Evolutionary conservation across 192 early-diverging fungal genomes (phyloP).

Genomic region (Gorgonomyces haynaldii): DNA sequence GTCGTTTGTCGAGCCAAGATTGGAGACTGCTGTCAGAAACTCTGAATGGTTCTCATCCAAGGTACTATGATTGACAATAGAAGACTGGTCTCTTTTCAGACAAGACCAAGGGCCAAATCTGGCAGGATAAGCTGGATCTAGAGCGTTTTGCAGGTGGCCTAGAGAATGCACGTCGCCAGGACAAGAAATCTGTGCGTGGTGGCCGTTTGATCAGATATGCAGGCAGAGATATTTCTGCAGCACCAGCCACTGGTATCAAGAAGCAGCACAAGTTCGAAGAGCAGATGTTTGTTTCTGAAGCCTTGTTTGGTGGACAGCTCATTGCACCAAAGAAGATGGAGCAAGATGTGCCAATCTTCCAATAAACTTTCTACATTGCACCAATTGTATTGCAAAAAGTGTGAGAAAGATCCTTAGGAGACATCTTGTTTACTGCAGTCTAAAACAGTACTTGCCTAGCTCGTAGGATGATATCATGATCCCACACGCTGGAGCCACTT

Average conservation of each 20-base stretch:
- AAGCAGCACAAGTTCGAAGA: constrained; percentile 36
- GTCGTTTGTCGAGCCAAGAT: constrained; percentile 74
- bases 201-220: constrained; percentile 53
- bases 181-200: constrained; percentile 26
- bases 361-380: too few species aligned
- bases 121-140: constrained; percentile 17
- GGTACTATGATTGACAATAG: too few species aligned
- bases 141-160: constrained; percentile 31
- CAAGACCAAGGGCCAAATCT: constrained; percentile 21
- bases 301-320: constrained; percentile 35
- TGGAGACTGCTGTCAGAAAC: constrained; percentile 67
- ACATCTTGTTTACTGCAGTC: too few species aligned
- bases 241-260: constrained; percentile 20
- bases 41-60: constrained; percentile 59
- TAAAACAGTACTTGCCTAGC: constrained; percentile 38
- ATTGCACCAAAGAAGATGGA: constrained; percentile 26
- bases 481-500: constrained; percentile 83
- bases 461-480: constrained; percentile 81
- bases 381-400: too few species aligned
- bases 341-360: constrained; percentile 34
- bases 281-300: constrained; percentile 36
- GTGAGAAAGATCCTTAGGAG: too few species aligned
- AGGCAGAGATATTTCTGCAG: constrained; percentile 77
- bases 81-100: neutral
- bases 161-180: constrained; percentile 22